Evolutionary conservation across 495 filamentous ascomycete species (phyloP), one percentile per base, ranked within the genome.

Genomic region (Staphylotrichum longicolle): DNA sequence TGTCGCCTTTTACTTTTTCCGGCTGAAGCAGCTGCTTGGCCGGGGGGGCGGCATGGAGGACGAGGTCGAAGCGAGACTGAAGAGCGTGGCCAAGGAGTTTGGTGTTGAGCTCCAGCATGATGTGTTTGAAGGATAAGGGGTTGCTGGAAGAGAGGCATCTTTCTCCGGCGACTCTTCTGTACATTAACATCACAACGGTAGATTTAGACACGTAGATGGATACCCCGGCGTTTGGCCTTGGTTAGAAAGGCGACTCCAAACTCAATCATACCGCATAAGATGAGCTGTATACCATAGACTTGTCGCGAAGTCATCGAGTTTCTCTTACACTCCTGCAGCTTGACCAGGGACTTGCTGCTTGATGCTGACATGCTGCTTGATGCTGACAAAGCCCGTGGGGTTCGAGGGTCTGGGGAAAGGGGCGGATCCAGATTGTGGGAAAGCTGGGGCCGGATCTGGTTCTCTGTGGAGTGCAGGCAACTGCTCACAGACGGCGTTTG

Each of bases 41-140:
- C 73, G 84, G 2, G 91, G 93, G 2, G 80, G 83, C 14, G 93
- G 93, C 0, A 95, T 97, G 90, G 94, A 98, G 68, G 93, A 97
- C 70, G 90, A 92, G 56, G 83, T 98, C 35, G 94, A 98, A 78
- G 82, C 80, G 62, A 81, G 88, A 67, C 91, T 98, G 90, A 86
- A 81, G 73, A 78, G 75, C 35, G 89, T 96, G 78, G 94, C 94
- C 0, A 93, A 88, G 71, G 91, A 94, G 67, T 89, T 95, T 71
- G 94, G 94, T 0, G 84, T 98, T 1, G 93, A 98, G 70, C 71
- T 97, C 62, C 88, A 94, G 68, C 90, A 93, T 74, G 83, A 84
- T 46, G 80, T 96, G 3, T 96, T 96, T 74, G 90, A 94, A 61
- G 91, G 91, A n/a, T 95, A 66, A 74, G 9, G n/a, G 12, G 14